phyloP scores from a whole-genome alignment of 176 grass and related monocot species.

The Leersia perrieri region DNA sequence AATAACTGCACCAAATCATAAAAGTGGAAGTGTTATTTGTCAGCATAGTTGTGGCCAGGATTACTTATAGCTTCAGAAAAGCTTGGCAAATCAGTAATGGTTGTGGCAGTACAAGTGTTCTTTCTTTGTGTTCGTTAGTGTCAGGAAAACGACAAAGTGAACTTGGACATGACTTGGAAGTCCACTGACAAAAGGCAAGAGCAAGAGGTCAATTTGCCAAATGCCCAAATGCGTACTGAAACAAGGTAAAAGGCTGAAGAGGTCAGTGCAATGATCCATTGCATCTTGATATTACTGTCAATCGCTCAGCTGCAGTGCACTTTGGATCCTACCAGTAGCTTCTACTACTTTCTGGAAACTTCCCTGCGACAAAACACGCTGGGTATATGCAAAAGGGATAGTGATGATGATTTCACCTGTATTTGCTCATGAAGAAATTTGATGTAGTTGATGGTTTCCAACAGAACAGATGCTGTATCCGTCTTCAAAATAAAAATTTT shows the following conservation, averaged over 20 bases:
- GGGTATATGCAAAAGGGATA: neutral
- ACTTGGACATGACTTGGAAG: conserved; percentile 26
- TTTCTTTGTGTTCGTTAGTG: conserved; percentile 7
- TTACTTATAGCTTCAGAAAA: conserved; percentile 21
- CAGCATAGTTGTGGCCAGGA: conserved; percentile 8
- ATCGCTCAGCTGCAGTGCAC: neutral
- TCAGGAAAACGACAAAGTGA: conserved; percentile 1
- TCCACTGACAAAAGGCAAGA: conserved; percentile 2
- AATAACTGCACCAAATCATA: conserved; percentile 55
- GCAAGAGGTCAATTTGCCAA: conserved; percentile 2
- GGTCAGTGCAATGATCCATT: neutral
- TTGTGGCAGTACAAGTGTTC: conserved; percentile 9
- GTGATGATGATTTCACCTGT: conserved; percentile 46
- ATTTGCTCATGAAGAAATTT: conserved; percentile 76
- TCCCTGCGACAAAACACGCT: neutral
- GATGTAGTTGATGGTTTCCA: conserved; percentile 75
- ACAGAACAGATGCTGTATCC: conserved; percentile 74
- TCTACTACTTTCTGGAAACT: neutral
- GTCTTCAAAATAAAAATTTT: conserved; percentile 41
- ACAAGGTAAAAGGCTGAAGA: neutral
- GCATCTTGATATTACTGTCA: neutral
- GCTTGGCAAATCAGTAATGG: neutral
- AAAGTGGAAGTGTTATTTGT: neutral
- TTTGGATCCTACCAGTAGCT: neutral
- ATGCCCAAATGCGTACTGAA: conserved; percentile 12